A percentile compares a stretch with the other conserved stretches of the same genome.
Evolutionary conservation across 2,329 filamentous ascomycete species (phyloP).

Genomic region (Rutstroemia sp.): DNA sequence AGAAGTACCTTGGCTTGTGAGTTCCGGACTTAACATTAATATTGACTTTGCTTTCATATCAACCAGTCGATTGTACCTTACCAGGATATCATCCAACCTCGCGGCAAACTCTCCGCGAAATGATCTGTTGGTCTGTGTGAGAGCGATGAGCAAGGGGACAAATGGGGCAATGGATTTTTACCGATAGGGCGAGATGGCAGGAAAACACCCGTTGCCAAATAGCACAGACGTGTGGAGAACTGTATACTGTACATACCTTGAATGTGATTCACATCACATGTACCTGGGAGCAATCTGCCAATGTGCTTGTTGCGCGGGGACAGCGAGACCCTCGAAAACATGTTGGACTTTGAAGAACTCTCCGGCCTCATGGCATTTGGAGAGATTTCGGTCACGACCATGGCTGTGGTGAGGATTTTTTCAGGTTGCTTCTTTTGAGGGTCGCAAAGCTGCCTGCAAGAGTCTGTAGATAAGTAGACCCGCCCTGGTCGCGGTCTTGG

Average conservation of each 20-base stretch:
- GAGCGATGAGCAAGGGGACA: not conserved
- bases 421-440: not conserved
- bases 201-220: not conserved
- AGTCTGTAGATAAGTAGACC: not conserved
- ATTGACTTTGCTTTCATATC: not conserved
- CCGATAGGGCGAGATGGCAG: not conserved
- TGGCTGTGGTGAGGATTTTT: conserved; percentile 1
- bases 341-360: not conserved
- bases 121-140: conserved; percentile 5
- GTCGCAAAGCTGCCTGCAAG: not conserved
- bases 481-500: not conserved
- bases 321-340: not conserved
- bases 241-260: not conserved
- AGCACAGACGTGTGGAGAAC: not conserved
- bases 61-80: not conserved
- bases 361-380: not conserved
- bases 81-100: not conserved
- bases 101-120: not conserved
- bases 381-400: not conserved
- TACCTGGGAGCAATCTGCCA: too few relatives aligned
- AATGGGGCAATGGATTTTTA: not conserved
- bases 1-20: not conserved
- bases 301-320: not conserved
- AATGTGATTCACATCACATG: not conserved
- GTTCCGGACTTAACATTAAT: not conserved